Evolutionary conservation across 2,329 filamentous ascomycete species (phyloP), one percentile per base, ranked within the genome.

Genomic region (Xylaria sp.): DNA sequence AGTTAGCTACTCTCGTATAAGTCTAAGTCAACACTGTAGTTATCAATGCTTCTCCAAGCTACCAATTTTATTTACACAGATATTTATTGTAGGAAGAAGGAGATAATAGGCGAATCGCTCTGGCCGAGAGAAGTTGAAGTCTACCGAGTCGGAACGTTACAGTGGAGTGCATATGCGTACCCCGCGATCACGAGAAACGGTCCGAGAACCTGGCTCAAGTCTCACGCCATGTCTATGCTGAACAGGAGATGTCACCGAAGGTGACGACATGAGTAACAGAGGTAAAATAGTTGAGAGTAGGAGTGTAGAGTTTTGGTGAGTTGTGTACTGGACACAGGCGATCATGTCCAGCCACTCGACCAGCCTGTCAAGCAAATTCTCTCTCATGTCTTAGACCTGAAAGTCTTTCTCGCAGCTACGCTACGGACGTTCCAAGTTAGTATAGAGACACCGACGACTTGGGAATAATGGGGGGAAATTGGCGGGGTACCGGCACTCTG

Each of bases 281-380:
- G 23, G 28, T 18, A 34, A 12, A 41, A 3, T 41, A 28, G 28
- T 18, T 18, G 39, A 13, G 28, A 1, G 28, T 4, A 28, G 5
- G 28, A 15, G 13, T 41, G 15, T 41, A 18, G 39, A 41, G 39
- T 41, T 41, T 13, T 13, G 3, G 10, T 41, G 32, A 34, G 32
- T 25, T 34, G 32, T 5, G 32, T 9, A 34, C 32, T 5, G 32
- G 32, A 34, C 9, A 34, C 32, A n/a, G 54, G 3, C 23, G 1
- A 41, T 41, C 57, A 50, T 46, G 50, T 55, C 60, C 46, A 34
- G 48, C 60, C 8, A 25, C 50, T 32, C 12, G 25, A 3, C 15
- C 20, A 37, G 13, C 20, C 41, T 18, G 18, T 39, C 32, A 55
- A 63, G 50, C 23, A 15, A 3, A 34, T 15, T 9, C 23, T 20